Percentiles rank a stretch among this genome's conserved stretches.
These are phyloP conservation scores for Isoetes engelmannii DNA, from an alignment of 83 land plant genomes.

Conservation along the genomic window DNA sequence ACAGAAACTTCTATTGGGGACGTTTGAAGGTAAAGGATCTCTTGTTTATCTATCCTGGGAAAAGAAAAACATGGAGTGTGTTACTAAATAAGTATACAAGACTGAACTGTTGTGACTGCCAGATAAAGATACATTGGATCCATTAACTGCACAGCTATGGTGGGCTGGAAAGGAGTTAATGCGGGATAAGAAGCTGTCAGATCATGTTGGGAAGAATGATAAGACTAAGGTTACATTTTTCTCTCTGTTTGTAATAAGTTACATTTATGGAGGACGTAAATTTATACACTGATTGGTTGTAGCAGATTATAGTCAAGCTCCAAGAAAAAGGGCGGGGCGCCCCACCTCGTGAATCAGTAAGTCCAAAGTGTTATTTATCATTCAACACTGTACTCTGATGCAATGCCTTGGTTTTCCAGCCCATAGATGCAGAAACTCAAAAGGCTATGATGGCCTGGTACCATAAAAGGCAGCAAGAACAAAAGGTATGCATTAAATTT, in stretches of 20 bases:
- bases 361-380: not conserved
- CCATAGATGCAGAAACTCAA: slow-evolving; percentile 41
- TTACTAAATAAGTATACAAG: no score
- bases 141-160: slow-evolving; percentile 37
- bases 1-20: slow-evolving; percentile 35
- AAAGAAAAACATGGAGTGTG: not conserved
- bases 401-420: slow-evolving; percentile 19
- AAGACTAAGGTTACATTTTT: slow-evolving; percentile 37
- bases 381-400: not conserved
- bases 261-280: not conserved
- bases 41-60: no score
- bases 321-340: slow-evolving; percentile 40
- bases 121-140: slow-evolving; percentile 34
- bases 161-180: slow-evolving; percentile 50
- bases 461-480: slow-evolving; percentile 36
- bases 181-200: slow-evolving; percentile 36
- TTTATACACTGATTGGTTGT: not conserved
- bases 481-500: slow-evolving; percentile 20
- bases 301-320: slow-evolving; percentile 40
- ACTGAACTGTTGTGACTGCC: not conserved
- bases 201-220: slow-evolving; percentile 43
- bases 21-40: slow-evolving; percentile 15
- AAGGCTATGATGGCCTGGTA: slow-evolving; percentile 46
- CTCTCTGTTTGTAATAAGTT: not conserved
- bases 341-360: slow-evolving; percentile 41